Conservation (phyloP, 75 land plant species). For the Cupressus sempervirens region DNA sequence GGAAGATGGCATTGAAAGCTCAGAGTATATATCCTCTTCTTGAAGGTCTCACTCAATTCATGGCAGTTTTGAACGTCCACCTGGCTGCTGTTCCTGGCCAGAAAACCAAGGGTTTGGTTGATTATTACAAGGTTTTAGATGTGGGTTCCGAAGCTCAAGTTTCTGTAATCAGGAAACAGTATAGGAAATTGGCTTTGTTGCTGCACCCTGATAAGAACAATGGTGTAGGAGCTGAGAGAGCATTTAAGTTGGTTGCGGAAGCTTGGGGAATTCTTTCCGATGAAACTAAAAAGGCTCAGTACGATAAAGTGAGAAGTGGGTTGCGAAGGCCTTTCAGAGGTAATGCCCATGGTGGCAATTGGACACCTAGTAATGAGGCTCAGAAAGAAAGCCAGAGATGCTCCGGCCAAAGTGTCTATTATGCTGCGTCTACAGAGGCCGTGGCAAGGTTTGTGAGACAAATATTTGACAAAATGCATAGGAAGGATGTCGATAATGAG, state of each 20-base stretch:
- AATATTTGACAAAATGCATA: background rate
- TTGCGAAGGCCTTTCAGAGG: background rate
- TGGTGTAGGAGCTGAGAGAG: conserved; percentile 40
- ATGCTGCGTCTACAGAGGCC: background rate
- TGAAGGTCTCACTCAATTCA: conserved; percentile 24
- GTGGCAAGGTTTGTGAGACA: background rate
- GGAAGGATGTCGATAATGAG: background rate
- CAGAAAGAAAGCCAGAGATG: background rate
- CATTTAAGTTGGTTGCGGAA: conserved; percentile 47
- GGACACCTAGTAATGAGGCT: background rate
- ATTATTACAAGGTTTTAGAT: conserved; percentile 37
- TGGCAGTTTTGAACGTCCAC: conserved; percentile 34
- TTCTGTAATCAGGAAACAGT: conserved; percentile 37
- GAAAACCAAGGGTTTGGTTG: conserved; percentile 1
- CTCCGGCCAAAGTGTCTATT: background rate
- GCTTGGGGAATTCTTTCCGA: conserved; percentile 62
- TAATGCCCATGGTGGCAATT: background rate
- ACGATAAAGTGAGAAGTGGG: conserved; percentile 26
- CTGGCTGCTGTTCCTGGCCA: conserved; percentile 15
- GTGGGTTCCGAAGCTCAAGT: conserved; percentile 26
- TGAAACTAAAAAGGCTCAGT: conserved; percentile 27
- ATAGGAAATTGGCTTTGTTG: conserved; percentile 42
- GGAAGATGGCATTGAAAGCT: conserved; percentile 17
- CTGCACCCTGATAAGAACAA: conserved; percentile 51
- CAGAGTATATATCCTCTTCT: conserved; percentile 15